A percentile compares a stretch with the other conserved stretches of the same genome.
Evolutionary conservation across 1,139 yeast genomes (phyloP).

Genomic region (Saccharomyces hybrid): DNA sequence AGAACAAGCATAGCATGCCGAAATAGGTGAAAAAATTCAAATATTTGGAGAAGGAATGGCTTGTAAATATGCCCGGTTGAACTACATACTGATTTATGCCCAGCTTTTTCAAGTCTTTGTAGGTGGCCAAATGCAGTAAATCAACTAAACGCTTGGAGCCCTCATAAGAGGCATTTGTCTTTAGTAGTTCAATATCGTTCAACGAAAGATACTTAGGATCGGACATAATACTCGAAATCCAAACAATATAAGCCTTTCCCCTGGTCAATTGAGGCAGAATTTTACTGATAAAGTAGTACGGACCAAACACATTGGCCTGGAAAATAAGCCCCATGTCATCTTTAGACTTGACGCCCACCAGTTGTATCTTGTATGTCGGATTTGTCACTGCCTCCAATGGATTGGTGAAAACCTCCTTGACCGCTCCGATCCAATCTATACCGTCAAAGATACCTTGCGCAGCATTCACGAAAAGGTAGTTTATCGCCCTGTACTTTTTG

Average conservation of each 20-base stretch:
- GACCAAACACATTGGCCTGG: constrained; percentile 94
- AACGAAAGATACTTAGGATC: constrained; percentile 61
- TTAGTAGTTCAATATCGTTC: constrained; percentile 64
- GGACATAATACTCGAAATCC: constrained; percentile 83
- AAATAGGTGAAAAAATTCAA: constrained; percentile 71
- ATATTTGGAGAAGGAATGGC: constrained; percentile 69
- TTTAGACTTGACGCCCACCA: constrained; percentile 60
- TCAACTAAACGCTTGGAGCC: constrained; percentile 89
- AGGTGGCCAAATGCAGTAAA: constrained; percentile 68
- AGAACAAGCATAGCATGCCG: constrained; percentile 80
- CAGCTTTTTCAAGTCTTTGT: constrained; percentile 39
- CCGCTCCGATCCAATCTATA: constrained; percentile 76
- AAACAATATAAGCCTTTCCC: constrained; percentile 55
- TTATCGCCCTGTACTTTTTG: constrained; percentile 56
- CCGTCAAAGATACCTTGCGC: constrained; percentile 86
- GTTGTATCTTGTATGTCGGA: constrained; percentile 77
- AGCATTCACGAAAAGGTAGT: constrained; percentile 78
- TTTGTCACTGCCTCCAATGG: constrained; percentile 80
- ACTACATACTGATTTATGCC: constrained; percentile 67
- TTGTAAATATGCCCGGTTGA: constrained; percentile 92
- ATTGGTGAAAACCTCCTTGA: constrained; percentile 49
- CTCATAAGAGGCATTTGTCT: constrained; percentile 68
- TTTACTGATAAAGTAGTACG: constrained; percentile 70
- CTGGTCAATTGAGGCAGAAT: constrained; percentile 48
- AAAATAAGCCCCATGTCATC: constrained; percentile 81